phyloP scores from a whole-genome alignment of 257 asterid species.

The Capsicum pubescens region DNA sequence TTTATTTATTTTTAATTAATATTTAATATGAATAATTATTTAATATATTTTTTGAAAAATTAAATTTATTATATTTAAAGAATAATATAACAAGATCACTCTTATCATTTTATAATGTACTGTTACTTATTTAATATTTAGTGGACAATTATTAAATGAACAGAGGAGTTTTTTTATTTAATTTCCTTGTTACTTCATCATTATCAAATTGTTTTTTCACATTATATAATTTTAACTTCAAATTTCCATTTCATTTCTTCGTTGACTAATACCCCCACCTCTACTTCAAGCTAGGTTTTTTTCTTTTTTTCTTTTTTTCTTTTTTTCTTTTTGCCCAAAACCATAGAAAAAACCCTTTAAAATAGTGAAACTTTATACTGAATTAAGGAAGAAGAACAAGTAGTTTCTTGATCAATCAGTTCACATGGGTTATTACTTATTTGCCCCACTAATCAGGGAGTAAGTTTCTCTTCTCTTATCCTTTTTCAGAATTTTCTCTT shows the following conservation, averaged over 20 bases:
- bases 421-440: not conserved
- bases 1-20: not conserved
- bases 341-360: not conserved
- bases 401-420: not conserved
- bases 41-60: too few relatives aligned
- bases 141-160: too few relatives aligned
- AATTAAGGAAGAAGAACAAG: not conserved
- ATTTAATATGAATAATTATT: too few relatives aligned
- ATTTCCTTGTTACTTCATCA: not conserved
- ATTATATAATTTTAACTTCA: not conserved
- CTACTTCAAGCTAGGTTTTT: not conserved
- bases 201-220: constrained; percentile 3
- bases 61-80: too few relatives aligned
- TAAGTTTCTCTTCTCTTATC: constrained; percentile 1
- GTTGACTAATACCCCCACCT: not conserved
- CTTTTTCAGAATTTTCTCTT: not conserved
- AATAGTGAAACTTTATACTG: not conserved
- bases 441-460: not conserved
- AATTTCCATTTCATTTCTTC: not conserved
- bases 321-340: not conserved
- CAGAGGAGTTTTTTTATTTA: not conserved
- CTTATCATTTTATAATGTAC: too few relatives aligned
- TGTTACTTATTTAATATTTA: too few relatives aligned
- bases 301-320: not conserved
- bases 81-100: too few relatives aligned